Conservation (phyloP, 768 basidiomycete genomes). For the Ramaria sp. region DNA sequence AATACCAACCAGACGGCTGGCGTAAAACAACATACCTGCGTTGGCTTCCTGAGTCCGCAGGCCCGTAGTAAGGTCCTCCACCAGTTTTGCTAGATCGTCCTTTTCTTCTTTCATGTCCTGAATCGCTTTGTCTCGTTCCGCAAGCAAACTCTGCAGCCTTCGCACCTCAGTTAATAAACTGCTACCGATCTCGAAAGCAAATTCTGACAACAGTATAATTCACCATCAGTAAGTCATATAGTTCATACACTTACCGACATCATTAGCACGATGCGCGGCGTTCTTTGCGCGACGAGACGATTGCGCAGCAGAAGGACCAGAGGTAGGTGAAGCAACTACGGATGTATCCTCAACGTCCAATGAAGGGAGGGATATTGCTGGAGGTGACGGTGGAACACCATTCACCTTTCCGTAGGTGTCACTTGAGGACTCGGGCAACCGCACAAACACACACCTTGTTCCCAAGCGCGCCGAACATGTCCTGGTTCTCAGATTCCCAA, state of each 20-base stretch:
- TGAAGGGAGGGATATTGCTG: background rate
- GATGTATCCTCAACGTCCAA: background rate
- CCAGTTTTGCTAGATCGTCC: constrained; percentile 72
- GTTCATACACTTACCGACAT: constrained; percentile 54
- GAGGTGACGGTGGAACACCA: constrained; percentile 30
- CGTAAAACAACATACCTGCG: constrained; percentile 41
- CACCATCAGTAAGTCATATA: constrained; percentile 9
- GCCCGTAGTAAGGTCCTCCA: constrained; percentile 63
- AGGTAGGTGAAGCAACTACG: constrained; percentile 17
- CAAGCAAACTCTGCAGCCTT: constrained; percentile 80
- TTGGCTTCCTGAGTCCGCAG: constrained; percentile 75
- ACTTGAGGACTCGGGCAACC: background rate
- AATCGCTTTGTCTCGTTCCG: constrained; percentile 86
- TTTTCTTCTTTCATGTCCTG: constrained; percentile 88
- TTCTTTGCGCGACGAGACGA: constrained; percentile 80
- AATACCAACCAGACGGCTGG: background rate
- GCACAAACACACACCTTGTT: constrained; percentile 38
- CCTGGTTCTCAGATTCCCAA: constrained; percentile 76
- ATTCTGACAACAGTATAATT: constrained; percentile 46
- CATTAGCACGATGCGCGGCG: constrained; percentile 80
- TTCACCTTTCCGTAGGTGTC: constrained; percentile 17
- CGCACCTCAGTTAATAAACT: constrained; percentile 86
- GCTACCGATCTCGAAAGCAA: constrained; percentile 96
- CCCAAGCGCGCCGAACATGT: constrained; percentile 59
- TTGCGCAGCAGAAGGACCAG: constrained; percentile 70